Evolutionary conservation across 176 grass and related monocot genomes (phyloP).

Genomic region (Bromus sterilis): DNA sequence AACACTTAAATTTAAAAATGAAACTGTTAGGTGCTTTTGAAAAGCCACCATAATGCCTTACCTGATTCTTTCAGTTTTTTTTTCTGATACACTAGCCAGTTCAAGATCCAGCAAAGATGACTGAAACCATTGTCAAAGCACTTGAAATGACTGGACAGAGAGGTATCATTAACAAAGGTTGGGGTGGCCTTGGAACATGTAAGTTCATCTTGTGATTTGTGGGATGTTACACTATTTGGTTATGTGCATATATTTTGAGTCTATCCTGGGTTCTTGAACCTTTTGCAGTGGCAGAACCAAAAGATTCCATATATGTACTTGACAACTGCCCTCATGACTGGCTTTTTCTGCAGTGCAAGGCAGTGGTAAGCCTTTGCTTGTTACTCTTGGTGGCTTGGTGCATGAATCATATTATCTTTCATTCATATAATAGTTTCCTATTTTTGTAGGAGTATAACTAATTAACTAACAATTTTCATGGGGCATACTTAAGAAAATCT

Average conservation of each 20-base stretch:
- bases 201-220: conserved; percentile 30
- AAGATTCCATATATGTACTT: conserved; percentile 78
- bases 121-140: conserved; percentile 75
- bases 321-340: conserved; percentile 96
- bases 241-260: conserved; percentile 4
- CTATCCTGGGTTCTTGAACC: conserved; percentile 14
- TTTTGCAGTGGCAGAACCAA: conserved; percentile 65
- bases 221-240: conserved; percentile 7
- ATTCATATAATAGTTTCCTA: background rate
- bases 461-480: background rate
- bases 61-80: background rate
- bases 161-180: conserved; percentile 98
- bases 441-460: background rate
- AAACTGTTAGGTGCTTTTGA: background rate
- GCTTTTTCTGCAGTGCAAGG: conserved; percentile 94
- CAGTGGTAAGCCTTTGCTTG: conserved; percentile 48
- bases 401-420: background rate
- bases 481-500: background rate
- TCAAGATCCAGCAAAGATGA: conserved; percentile 95
- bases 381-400: background rate
- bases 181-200: conserved; percentile 97
- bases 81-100: conserved; percentile 59
- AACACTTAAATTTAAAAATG: background rate
- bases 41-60: background rate
- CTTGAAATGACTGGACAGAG: conserved; percentile 73